Evolutionary conservation across 495 filamentous ascomycete genomes (phyloP), one percentile per base, ranked within the genome.

Genomic region (Penicillium paradoxum): DNA sequence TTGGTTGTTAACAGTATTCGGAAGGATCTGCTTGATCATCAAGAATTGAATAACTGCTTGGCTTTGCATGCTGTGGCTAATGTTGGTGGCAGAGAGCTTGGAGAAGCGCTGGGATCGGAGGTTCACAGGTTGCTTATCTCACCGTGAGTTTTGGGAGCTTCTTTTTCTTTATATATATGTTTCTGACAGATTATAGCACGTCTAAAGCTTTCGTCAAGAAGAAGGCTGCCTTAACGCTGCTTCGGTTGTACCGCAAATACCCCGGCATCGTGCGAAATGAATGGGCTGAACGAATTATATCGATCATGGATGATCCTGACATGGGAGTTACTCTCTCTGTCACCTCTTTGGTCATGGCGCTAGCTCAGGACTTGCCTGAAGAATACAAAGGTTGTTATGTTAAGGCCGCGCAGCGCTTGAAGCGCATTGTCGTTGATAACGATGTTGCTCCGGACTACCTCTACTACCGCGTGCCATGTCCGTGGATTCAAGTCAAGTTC

Each of bases 141-240:
- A 27, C 95, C 95, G 89, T 96, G 77, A 65, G 89, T 81, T 32
- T 22, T 48, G 19, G 7, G 30, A 54, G 22, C 19, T 19, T 18
- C 10, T 18, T 27, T 6, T 6, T n/a, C 11, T 14, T 53, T 30
- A 38, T 39, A 10, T 40, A 2, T 48, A 49, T 45, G 32, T 36
- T 44, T 29, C 56, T 73, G 39, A 66, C 54, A 25, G 18, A 9
- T 24, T 27, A 5, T 51, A 96, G 91, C 30, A 92, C 95, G 14
- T 97, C 92, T 0, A 97, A 97, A 71, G 80, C 93, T 1, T 99
- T 99, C 49, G 95, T 99, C 25, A 99, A 97, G 76, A 99, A 99
- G 78, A 99, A 99, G 77, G 92, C 95, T 5, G 95, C 95, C 4
- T 77, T 99, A 22, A 99, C 95, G 2, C 76, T 99, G n/a, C 84